Base-by-base conservation (phyloP, 108 stramenopile species). In the Chaetoceros tenuissimus region DNA sequence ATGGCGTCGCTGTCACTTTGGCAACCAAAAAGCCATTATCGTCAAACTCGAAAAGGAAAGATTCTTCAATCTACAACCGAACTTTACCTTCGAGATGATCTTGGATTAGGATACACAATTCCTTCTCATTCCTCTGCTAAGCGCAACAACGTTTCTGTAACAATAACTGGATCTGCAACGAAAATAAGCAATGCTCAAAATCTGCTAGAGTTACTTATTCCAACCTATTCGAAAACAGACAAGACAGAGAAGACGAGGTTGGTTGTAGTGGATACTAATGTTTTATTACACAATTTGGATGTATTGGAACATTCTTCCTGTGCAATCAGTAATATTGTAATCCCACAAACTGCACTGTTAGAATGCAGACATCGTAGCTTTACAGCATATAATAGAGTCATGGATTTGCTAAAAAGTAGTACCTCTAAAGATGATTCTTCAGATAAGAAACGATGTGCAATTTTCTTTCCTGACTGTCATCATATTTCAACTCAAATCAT, bases 261-360 rank as follows among this genome's bases (percentile, higher is more conserved):
- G 24, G 83, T 79, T 2, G 69, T 92, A 46, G 76, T 78, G 24
- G 91, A 92, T 50, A 81, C 91, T 40, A 92, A 92, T 57, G 83
- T 92, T 7, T 59, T 92, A 30, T 54, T 92, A 53, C 91, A 92
- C 68, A 84, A 92, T 43, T 59, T 89, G 51, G 91, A 92, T 67
- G 81, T 92, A 1, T 57, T 92, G 62, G 85, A 88, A 53, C 82
- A 84, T 13, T 10, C 51, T 34, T 0, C 40, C 17, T 18, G 23
- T 16, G 48, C 75, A 26, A 78, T 91, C 48, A 77, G 82, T 25
- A 83, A 85, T 44, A 55, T 92, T 28, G 86, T 92, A n/a, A 74
- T 92, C 51, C 86, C 87, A 19, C 90, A 92, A 48, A 92, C 90
- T 7, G 69, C 81, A 1, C 60, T 92, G 28, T 34, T 77, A 49